Base-by-base conservation (phyloP, 2,329 filamentous ascomycete species). In the Pezicula carpinea region DNA sequence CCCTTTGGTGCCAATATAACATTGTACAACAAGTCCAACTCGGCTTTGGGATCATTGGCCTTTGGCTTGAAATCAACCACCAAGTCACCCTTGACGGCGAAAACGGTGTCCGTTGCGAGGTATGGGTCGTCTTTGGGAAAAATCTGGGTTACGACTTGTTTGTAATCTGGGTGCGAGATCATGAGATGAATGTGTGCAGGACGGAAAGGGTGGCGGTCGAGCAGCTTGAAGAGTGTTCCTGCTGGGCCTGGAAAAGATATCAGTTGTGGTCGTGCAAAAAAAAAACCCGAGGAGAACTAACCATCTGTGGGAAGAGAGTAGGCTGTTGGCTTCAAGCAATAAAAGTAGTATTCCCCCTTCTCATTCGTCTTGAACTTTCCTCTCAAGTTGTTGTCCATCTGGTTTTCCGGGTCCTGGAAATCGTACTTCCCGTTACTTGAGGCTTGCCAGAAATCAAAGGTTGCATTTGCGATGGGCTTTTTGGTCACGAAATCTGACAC, bases 71-170 rank as follows among this genome's bases (percentile, higher is more conserved):
- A 78, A 53, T 74, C 66, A 13, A 77, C 66, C 2, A 77, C 57
- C 4, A 79, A 61, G 40, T 75, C 73, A 40, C 74, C 67, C 65
- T 78, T 78, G 55, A 79, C 75, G 32, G 74, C 75, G 51, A 75
- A 78, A 26, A 76, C 74, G 4, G 69, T 70, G 55, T 73, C 70
- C 17, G 70, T 66, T 32, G 65, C 62, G 21, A 89, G 72, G 62
- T 87, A 87, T 41, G 78, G 75, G 67, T 84, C 79, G 51, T 79
- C 72, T 51, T 75, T 75, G 65, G 88, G 85, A 63, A 89, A 91
- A 44, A 91, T 82, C 65, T 91, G 87, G 0, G 87, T 89, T 1
- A 85, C 86, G 50, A 88, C 56, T 73, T 83, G 73, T 61, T 82
- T 84, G 71, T 85, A 87, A 26, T 53, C 47, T 11, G 57, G 51